Evolutionary conservation across 768 basidiomycete genomes (phyloP), one percentile per base, ranked within the genome.

Genomic region (Boletus vermiculosoides): DNA sequence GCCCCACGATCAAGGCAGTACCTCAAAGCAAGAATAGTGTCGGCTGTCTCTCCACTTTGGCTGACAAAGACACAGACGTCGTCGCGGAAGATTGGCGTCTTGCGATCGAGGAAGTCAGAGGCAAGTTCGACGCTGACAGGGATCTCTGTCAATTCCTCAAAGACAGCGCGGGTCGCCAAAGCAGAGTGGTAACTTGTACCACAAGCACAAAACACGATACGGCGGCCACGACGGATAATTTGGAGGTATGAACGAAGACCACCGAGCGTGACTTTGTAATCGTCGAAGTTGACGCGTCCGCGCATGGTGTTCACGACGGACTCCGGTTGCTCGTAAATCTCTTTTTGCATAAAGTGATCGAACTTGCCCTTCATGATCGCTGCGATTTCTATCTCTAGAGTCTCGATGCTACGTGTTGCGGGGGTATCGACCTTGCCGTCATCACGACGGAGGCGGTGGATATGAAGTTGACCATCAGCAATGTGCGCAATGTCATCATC

Each of bases 341-440:
- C 97, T 79, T 99, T 99, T 74, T 98, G 96, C 97, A 99, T 99
- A 78, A 99, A 99, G 71, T 96, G 95, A 71, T 93, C 93, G 72
- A 98, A 99, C 75, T 94, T 93, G 71, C 97, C 97, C 83, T 99
- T 99, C 97, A 98, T 98, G 78, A 99, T 98, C 63, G 96, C 97
- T n/a, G 96, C 96, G 45, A 99, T 85, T 76, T 99, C 97, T 62
- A 99, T 86, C 76, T 98, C 97, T 64, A 99, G 86, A 6, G 94
- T 97, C 78, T 98, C 97, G 74, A 99, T 98, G 62, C 85, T 93
- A 63, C 97, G 91, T 34, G 94, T 96, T 8, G 71, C 66, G 33
- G 66, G 68, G 25, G 91, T 70, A 33, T 86, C 85, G 47, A 79
- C 72, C 62, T 83, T 83, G 39, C 82, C 78, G 61, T 92, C 93